phyloP scores from a whole-genome alignment of 305 asterid genomes.

The Fraxinus latifolia region DNA sequence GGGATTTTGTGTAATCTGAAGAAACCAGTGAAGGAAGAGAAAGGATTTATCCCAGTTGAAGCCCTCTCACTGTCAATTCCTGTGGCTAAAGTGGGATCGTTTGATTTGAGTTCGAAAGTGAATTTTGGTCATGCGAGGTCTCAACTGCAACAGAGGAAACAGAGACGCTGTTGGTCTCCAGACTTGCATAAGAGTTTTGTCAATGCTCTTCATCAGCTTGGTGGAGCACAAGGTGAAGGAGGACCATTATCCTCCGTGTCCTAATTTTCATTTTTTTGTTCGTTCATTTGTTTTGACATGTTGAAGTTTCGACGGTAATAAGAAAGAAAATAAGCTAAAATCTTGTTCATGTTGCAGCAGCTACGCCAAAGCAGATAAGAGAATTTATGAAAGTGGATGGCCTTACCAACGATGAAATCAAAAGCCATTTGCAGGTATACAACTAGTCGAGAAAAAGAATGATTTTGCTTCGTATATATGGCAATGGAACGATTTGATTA shows the following conservation, averaged over 20 bases:
- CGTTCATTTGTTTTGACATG: background rate
- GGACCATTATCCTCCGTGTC: background rate
- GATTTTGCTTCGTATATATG: background rate
- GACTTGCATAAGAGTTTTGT: constrained; percentile 37
- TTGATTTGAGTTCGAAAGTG: constrained; percentile 5
- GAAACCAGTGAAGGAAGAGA: constrained; percentile 15
- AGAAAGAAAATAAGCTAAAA: background rate
- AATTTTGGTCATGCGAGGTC: background rate
- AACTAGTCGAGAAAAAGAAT: too few relatives aligned
- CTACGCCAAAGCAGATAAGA: constrained; percentile 46
- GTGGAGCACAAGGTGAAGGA: constrained; percentile 38
- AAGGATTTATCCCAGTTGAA: background rate
- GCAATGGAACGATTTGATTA: background rate
- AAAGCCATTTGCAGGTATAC: constrained; percentile 46
- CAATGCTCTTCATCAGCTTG: constrained; percentile 35
- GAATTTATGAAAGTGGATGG: constrained; percentile 47
- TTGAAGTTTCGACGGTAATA: background rate
- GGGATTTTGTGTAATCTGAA: constrained; percentile 31
- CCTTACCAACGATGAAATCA: constrained; percentile 48
- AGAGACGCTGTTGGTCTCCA: constrained; percentile 47
- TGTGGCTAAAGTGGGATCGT: constrained; percentile 3
- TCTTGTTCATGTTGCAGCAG: constrained; percentile 22
- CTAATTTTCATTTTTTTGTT: too few relatives aligned
- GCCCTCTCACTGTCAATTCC: constrained; percentile 14
- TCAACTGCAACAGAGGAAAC: constrained; percentile 26